Evolutionary conservation across 345 rosid genomes (phyloP).

Genomic region (Gynandropsis gynandra): DNA sequence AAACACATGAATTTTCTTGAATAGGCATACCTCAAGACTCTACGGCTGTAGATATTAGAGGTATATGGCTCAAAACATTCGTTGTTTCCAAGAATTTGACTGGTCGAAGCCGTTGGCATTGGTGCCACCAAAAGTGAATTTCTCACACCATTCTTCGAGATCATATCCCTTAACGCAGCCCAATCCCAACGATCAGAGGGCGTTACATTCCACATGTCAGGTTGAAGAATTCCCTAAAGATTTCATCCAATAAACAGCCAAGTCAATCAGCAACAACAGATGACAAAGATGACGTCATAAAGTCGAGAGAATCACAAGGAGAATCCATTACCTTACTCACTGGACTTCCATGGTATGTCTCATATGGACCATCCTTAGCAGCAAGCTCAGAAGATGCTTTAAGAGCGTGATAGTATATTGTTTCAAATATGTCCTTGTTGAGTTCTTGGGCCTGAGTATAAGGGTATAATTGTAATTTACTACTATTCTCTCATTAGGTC

Average conservation of each 20-base stretch:
- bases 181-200: conserved; percentile 77
- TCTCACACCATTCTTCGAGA: conserved; percentile 71
- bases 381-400: conserved; percentile 71
- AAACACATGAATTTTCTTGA: neutral
- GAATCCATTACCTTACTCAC: conserved; percentile 74
- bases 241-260: conserved; percentile 2
- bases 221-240: conserved; percentile 81
- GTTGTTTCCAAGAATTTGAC: conserved; percentile 94
- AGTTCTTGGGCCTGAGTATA: conserved; percentile 81
- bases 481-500: no score
- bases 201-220: conserved; percentile 85
- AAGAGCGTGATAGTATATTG: conserved; percentile 80
- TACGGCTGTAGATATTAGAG: conserved; percentile 81
- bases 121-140: conserved; percentile 88
- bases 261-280: conserved; percentile 13
- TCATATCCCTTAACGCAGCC: conserved; percentile 53
- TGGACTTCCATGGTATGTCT: conserved; percentile 75
- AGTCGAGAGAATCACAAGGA: neutral
- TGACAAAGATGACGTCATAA: neutral
- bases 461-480: no score
- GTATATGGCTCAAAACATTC: conserved; percentile 97
- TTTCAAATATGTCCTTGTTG: conserved; percentile 86
- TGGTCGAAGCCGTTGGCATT: conserved; percentile 96
- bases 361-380: conserved; percentile 64
- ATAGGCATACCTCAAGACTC: conserved; percentile 65